Evolutionary conservation across 1,284 basidiomycete species (phyloP), one percentile per base, ranked within the genome.

Genomic region (Austroboletus novae-zelandiae): DNA sequence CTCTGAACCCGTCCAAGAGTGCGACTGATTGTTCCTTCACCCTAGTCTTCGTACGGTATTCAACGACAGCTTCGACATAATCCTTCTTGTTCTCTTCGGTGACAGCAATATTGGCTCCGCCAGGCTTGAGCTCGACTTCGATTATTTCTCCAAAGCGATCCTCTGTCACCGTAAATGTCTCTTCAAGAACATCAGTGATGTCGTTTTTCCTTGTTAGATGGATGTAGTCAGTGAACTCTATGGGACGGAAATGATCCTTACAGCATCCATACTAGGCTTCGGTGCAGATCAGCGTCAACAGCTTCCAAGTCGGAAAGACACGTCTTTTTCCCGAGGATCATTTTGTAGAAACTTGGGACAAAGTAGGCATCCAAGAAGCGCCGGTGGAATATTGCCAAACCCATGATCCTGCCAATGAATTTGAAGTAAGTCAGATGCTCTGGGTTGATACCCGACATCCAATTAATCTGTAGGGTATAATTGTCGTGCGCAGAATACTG

Each of bases 371-470:
- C 97, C 49, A 99, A 77, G 86, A 99, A 99, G 10, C 96, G 87
- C 59, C 95, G 84, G 71, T 99, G 97, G 86, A 98, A 99, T 69
- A 99, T 97, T 50, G 93, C 95, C 18, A 98, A 80, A 54, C 95
- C 96, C 58, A 98, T 79, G 54, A 89, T 87, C 48, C 97, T 85
- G 17, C 97, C 96, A 57, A 98, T 98, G 70, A 99, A 99, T 76
- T 97, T 98, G 86, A 99, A 99, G 77, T 99, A 99, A 75, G 94
- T 98, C 61, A 99, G 73, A 72, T 99, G 97, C 70, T 99, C 97
- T 0, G 96, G 97, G 71, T 99, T 99, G 67, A 99, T 93, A 51
- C 91, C 93, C 14, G 94, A 97, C 60, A 95, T 94, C 45, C 94
- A 94, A 72, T 98, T 98, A 74, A 98, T 96, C 74, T 98, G 95